Percentiles rank a stretch among this genome's conserved stretches.
Conservation (phyloP, 768 basidiomycete species). For the Leccinum variicolor region DNA sequence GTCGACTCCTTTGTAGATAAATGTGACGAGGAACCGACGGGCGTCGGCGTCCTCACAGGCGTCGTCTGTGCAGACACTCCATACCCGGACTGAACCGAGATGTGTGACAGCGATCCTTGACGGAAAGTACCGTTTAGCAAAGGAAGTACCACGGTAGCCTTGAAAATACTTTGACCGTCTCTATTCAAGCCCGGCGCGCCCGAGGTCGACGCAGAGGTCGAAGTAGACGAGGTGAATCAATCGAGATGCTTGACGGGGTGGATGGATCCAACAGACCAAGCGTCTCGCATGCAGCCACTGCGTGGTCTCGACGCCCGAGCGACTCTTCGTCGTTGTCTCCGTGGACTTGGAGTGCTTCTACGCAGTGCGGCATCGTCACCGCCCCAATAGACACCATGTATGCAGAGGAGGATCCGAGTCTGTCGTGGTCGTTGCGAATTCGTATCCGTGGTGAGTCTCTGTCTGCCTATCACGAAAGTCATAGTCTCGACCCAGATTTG, state of each 20-base stretch:
- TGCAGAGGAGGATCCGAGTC: constrained; percentile 27
- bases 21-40: neutral
- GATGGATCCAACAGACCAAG: constrained; percentile 10
- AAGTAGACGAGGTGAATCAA: constrained; percentile 8
- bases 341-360: constrained; percentile 5
- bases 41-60: constrained; percentile 9
- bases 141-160: constrained; percentile 19
- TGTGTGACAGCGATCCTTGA: constrained; percentile 7
- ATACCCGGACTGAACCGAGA: neutral
- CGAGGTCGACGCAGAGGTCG: neutral
- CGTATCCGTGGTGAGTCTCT: constrained; percentile 25
- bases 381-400: constrained; percentile 18
- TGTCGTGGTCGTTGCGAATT: constrained; percentile 27
- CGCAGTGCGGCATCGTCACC: no score
- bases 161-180: constrained; percentile 6
- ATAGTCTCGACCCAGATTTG: constrained; percentile 3
- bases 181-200: neutral
- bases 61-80: constrained; percentile 11
- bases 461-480: no score
- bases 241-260: constrained; percentile 13
- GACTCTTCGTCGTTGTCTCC: constrained; percentile 10
- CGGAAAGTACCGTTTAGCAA: constrained; percentile 24
- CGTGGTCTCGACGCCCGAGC: neutral
- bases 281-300: neutral
- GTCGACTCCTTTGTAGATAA: neutral